Base-by-base conservation (phyloP, 257 asterid genomes). In the Lithospermum erythrorhizon region DNA sequence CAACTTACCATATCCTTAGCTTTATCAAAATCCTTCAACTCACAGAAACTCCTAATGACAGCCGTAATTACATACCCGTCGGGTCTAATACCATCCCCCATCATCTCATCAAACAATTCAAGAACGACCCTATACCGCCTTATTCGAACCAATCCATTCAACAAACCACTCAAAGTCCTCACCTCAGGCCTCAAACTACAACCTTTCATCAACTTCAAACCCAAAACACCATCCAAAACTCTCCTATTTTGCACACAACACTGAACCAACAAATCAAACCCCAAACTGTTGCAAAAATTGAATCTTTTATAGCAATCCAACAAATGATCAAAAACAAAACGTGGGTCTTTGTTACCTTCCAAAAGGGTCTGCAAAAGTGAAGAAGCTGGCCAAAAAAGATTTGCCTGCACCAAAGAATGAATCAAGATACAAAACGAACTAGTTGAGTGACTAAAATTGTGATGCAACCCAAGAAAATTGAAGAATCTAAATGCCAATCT, bases 401-500 rank as follows among this genome's bases (percentile, higher is more conserved):
- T 84, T 1, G 90, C 79, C 67, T 76, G 86, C 61, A 83, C 96
- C 32, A 91, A 62, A 13, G 96, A 81, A 78, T 91, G 96, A 63
- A 88, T 65, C 53, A 88, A 75, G 73, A 84, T 76, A 67, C 94
- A 88, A 69, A 91, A 91, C 61, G 98, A 86, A 61, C 72, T 32
- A 37, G 87, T 82, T 9, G 96, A 88, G 66, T 91, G 98, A 65
- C 62, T 66, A 67, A 86, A 91, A 53, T 76, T 78, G 65, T 60
- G 72, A 79, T 91, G 98, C 51, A 88, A 94, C 53, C 98, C 96
- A 51, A 88, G 81, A 64, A 82, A 91, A 74, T 91, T 91, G 79
- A 91, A 88, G 81, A 86, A 88, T 58, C 98, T 91, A 70, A 91
- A 89, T 60, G 94, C 87, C 73, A 88, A 79, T 89, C 86, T 77